Conservation (phyloP, 2,329 filamentous ascomycete genomes). For the Cylindrodendrum hubeiense region DNA sequence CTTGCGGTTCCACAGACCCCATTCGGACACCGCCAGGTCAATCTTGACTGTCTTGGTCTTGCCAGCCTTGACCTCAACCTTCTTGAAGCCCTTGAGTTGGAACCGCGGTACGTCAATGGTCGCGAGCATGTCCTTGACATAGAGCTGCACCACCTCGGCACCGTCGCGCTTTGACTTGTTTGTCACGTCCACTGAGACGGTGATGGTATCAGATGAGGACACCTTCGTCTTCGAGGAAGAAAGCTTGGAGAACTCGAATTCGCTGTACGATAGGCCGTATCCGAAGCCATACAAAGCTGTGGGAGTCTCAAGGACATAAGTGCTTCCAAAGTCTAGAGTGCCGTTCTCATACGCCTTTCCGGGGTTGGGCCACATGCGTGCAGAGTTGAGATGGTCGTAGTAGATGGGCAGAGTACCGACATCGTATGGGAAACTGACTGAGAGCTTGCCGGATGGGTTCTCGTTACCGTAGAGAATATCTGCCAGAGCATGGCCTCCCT, state of each 20-base stretch:
- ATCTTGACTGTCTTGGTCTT: slow-evolving; percentile 66
- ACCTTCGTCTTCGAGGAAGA: slow-evolving; percentile 62
- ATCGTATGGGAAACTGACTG: slow-evolving; percentile 75
- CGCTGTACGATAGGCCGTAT: slow-evolving; percentile 75
- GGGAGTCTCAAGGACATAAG: slow-evolving; percentile 73
- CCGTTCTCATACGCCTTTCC: slow-evolving; percentile 69
- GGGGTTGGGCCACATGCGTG: slow-evolving; percentile 64
- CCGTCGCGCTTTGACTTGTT: slow-evolving; percentile 70
- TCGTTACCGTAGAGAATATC: slow-evolving; percentile 74
- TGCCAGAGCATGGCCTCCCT: slow-evolving; percentile 75
- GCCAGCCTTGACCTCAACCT: slow-evolving; percentile 71
- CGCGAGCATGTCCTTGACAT: slow-evolving; percentile 72
- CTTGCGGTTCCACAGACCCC: slow-evolving; percentile 68
- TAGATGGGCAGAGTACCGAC: slow-evolving; percentile 77
- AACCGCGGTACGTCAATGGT: slow-evolving; percentile 75
- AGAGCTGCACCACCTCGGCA: slow-evolving; percentile 76
- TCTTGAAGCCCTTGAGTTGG: slow-evolving; percentile 75
- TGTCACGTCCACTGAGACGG: slow-evolving; percentile 70
- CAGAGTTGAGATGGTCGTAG: slow-evolving; percentile 80
- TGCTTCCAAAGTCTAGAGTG: slow-evolving; percentile 72
- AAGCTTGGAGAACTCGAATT: slow-evolving; percentile 70
- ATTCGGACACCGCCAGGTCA: slow-evolving; percentile 65
- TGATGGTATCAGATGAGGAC: slow-evolving; percentile 64
- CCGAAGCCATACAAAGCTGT: slow-evolving; percentile 74
- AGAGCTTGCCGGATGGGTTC: slow-evolving; percentile 75